Conservation (phyloP, 768 basidiomycete genomes). For the Termitomyces sp. region DNA sequence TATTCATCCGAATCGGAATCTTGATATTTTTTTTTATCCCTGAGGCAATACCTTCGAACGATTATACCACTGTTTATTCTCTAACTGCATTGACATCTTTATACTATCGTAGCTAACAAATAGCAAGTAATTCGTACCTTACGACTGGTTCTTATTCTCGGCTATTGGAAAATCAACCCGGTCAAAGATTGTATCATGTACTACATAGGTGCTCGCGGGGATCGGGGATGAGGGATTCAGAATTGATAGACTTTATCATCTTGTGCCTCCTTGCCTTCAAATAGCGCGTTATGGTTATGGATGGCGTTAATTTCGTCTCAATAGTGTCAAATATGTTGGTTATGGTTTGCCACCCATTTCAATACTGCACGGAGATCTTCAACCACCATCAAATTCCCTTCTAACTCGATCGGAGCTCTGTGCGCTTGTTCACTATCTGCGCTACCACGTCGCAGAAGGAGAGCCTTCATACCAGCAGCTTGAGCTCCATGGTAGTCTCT, state of each 20-base stretch:
- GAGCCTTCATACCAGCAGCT: constrained; percentile 18
- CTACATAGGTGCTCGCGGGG: too few species aligned
- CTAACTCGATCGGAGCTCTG: neutral
- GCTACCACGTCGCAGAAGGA: constrained; percentile 13
- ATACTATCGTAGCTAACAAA: neutral
- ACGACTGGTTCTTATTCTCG: neutral
- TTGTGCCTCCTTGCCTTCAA: neutral
- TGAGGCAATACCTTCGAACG: neutral
- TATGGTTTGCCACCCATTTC: constrained; percentile 14
- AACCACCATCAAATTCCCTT: constrained; percentile 3
- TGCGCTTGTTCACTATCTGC: constrained; percentile 14
- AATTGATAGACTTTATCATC: neutral
- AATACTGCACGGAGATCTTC: constrained; percentile 12
- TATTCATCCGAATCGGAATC: constrained; percentile 27
- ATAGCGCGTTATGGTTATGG: too few species aligned
- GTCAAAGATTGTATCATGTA: neutral
- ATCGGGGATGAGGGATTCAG: too few species aligned
- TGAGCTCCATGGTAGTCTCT: constrained; percentile 20
- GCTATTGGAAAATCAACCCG: neutral
- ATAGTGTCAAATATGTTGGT: too few species aligned
- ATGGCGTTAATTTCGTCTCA: too few species aligned
- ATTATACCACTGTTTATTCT: constrained; percentile 9
- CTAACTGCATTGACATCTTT: neutral
- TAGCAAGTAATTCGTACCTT: constrained; percentile 6
- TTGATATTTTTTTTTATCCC: constrained; percentile 1